phyloP scores from a whole-genome alignment of 176 grass and related monocot genomes.

The Elymus sibiricus region DNA sequence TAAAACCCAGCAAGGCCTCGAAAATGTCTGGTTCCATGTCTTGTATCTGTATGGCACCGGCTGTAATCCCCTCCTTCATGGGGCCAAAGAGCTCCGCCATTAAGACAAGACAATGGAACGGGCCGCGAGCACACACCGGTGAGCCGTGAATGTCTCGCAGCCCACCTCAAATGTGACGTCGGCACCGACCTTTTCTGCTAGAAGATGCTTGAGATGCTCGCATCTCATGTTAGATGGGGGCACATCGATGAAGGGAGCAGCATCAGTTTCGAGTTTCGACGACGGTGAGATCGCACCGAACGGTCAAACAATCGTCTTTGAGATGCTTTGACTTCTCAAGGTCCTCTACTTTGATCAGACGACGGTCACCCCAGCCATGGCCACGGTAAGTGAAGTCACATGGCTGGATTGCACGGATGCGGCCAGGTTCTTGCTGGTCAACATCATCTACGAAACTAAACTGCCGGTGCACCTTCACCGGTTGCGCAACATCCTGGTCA shows the following conservation, averaged over 20 bases:
- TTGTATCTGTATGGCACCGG: slow-evolving; percentile 13
- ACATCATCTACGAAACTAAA: neutral
- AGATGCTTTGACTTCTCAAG: neutral
- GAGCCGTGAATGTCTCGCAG: slow-evolving; percentile 20
- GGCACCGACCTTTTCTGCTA: neutral
- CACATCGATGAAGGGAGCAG: neutral
- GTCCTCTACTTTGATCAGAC: neutral
- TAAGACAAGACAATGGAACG: slow-evolving; percentile 6
- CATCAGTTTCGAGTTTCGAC: neutral
- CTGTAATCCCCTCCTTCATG: slow-evolving; percentile 31
- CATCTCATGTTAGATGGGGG: neutral
- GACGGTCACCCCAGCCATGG: too few species aligned
- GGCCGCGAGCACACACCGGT: slow-evolving; percentile 29
- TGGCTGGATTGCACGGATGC: neutral
- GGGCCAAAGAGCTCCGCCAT: too few species aligned
- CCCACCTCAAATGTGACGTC: slow-evolving; percentile 33
- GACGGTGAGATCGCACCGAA: neutral
- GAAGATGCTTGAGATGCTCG: slow-evolving; percentile 13
- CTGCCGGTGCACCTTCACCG: neutral
- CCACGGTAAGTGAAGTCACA: too few species aligned
- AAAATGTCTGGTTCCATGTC: slow-evolving; percentile 34
- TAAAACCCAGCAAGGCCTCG: neutral
- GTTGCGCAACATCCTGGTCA: neutral
- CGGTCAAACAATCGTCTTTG: neutral
- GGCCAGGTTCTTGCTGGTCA: neutral